Evolutionary conservation across 1,139 yeast species (phyloP), one percentile per base, ranked within the genome.

Genomic region (Geotrichum cucujoidarum): DNA sequence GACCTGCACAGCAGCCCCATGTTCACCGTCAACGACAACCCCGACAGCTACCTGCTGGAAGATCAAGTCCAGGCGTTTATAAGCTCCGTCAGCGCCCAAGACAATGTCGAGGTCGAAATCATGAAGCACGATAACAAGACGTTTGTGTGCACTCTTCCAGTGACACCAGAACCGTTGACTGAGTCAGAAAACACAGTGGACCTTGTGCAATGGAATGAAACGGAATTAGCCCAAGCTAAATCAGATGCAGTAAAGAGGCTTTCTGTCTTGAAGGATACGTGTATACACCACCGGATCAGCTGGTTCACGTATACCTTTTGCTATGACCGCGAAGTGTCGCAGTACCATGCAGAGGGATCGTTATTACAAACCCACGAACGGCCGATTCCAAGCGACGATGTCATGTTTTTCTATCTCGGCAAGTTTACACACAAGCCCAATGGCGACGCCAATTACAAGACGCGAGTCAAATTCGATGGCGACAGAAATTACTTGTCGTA

Each of bases 251-350:
- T 64, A 21, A 56, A 60, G 10, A 54, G 61, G 8, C 55, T 66
- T 14, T 57, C 53, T 48, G 59, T 51, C 63, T 67, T 48, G 45
- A 63, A 35, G 41, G 60, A 62, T 6, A 55, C 61, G 8, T 73
- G 66, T 63, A 56, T 69, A 0, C 63, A 67, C 38, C 71, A 69
- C 29, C 54, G 64, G 4, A 67, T 71, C 13, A 80, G 77, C 4
- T 83, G 81, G 64, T 83, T 89, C 87, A 77, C 80, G 1, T 80
- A 78, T 59, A 77, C 74, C 1, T 75, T 75, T 51, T 80, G 87
- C 56, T 75, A 70, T 54, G 78, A 77, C 1, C 74, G 70, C 48
- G 74, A 75, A 45, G 63, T 83, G 21, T 67, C 74, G n/a, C 92
- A 83, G 58, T 80, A 74, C 61, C 83, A 79, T 48, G 72, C 59